A percentile compares a stretch with the other conserved stretches of the same genome.
These are phyloP conservation scores for Geosmithia putterillii DNA, from an alignment of 2,329 filamentous ascomycete genomes.

Conservation along the genomic window DNA sequence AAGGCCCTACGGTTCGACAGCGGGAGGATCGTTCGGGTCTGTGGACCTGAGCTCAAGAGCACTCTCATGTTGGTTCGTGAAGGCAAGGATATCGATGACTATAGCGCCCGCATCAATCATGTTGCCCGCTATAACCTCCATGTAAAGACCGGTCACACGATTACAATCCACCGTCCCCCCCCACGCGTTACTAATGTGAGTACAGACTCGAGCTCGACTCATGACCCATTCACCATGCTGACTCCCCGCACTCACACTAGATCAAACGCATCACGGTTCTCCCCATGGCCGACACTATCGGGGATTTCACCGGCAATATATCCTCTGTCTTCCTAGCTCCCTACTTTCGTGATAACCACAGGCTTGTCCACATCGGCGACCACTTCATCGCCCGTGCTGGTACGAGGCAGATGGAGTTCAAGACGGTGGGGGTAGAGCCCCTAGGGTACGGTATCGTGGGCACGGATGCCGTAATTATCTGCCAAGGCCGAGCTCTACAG, in stretches of 20 bases:
- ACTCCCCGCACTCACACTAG: slow-evolving; percentile 40
- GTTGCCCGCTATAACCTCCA: slow-evolving; percentile 96
- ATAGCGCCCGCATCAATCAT: slow-evolving; percentile 93
- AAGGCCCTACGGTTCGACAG: slow-evolving; percentile 96
- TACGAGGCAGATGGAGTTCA: slow-evolving; percentile 99
- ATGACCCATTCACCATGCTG: slow-evolving; percentile 7
- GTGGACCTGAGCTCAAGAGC: slow-evolving; percentile 99
- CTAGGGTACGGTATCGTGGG: slow-evolving; percentile 98
- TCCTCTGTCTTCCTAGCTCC: slow-evolving; percentile 99
- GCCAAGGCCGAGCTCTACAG: slow-evolving; percentile 82
- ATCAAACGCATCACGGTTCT: slow-evolving; percentile 98
- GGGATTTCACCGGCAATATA: slow-evolving; percentile 91
- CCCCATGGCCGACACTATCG: slow-evolving; percentile 93
- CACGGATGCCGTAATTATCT: slow-evolving; percentile 99
- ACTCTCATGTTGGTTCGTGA: slow-evolving; percentile 95
- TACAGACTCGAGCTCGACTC: neutral
- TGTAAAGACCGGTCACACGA: slow-evolving; percentile 95
- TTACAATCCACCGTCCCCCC: slow-evolving; percentile 93
- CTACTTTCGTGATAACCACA: slow-evolving; percentile 98
- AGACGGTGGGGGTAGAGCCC: slow-evolving; percentile 96
- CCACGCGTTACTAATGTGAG: slow-evolving; percentile 91
- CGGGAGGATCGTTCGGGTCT: slow-evolving; percentile 93
- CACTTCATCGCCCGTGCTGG: slow-evolving; percentile 94
- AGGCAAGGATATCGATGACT: slow-evolving; percentile 96
- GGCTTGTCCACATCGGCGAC: slow-evolving; percentile 92